Conservation (phyloP, 2,329 filamentous ascomycete species). For the Neofusicoccum laricinum region DNA sequence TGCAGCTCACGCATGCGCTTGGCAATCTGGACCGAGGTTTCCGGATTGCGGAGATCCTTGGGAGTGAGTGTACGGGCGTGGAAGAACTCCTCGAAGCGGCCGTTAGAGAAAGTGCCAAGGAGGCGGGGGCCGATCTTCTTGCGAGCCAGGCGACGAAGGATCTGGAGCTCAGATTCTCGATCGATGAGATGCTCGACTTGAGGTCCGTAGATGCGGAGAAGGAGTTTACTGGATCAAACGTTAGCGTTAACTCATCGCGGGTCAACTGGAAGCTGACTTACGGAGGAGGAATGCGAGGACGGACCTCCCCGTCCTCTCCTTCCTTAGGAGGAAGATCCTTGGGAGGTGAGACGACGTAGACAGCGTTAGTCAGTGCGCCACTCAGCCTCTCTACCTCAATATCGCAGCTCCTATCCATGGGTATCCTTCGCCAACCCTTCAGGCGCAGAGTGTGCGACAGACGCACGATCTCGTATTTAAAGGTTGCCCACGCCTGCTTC, state of each 20-base stretch:
- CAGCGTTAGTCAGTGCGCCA: slow-evolving; percentile 91
- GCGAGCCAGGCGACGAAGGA: slow-evolving; percentile 78
- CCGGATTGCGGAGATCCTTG: slow-evolving; percentile 71
- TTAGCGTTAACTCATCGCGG: not conserved
- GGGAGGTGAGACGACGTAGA: slow-evolving; percentile 89
- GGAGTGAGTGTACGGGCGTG: slow-evolving; percentile 78
- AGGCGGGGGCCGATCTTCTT: slow-evolving; percentile 92
- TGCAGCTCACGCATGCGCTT: slow-evolving; percentile 97
- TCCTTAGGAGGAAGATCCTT: slow-evolving; percentile 52
- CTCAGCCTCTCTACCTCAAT: slow-evolving; percentile 76
- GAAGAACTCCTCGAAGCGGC: slow-evolving; percentile 93
- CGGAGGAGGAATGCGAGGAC: slow-evolving; percentile 50
- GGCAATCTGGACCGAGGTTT: slow-evolving; percentile 87
- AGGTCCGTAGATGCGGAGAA: slow-evolving; percentile 89
- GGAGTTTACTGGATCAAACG: slow-evolving; percentile 59
- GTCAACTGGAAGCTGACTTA: slow-evolving; percentile 34
- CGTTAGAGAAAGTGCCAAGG: slow-evolving; percentile 89
- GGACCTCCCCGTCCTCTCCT: slow-evolving; percentile 36
- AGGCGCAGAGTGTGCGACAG: slow-evolving; percentile 83
- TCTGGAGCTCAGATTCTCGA: slow-evolving; percentile 81
- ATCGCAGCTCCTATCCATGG: slow-evolving; percentile 65
- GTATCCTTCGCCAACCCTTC: slow-evolving; percentile 86
- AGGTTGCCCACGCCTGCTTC: slow-evolving; percentile 73
- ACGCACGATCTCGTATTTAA: slow-evolving; percentile 90
- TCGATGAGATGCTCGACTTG: slow-evolving; percentile 96